Base-by-base conservation (phyloP, 1,139 yeast species). In the Hanseniaspora uvarum region DNA sequence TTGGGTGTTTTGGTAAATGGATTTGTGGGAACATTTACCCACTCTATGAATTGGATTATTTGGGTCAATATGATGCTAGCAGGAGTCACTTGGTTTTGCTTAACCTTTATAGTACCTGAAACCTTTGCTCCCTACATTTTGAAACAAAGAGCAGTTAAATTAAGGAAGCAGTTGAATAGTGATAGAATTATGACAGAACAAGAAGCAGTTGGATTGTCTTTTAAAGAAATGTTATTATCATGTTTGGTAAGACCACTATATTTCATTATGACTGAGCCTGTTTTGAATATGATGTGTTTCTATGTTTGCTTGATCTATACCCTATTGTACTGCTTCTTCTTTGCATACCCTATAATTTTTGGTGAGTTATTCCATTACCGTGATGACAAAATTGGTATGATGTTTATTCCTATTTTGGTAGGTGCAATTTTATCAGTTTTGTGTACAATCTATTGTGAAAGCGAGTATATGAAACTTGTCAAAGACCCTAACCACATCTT, bases 41-140 rank as follows among this genome's bases (percentile, higher is more conserved):
- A 75, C 16, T 74, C 88, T 62, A 75, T 79, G 62, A 88, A 83
- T 49, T 68, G 86, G 46, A 78, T 87, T 65, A 78, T 84, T 59
- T 87, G 96, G 95, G 89, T 86, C 56, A 87, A 87, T 63, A 79
- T 87, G 86, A 95, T 92, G 2, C 86, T 87, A 68, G 86, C 92
- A 1, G 96, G 95, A 57, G 78, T 79, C 1, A 80, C 83, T 79
- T 83, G 92, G 84, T 72, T 86, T 28, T 58, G 76, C 28, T 74
- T 82, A 30, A 67, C 79, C 16, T 60, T 74, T 21, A 76, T 87
- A 40, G 53, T 50, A n/a, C 96, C 95, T 10, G 96, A 88, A 71
- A 88, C 96, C 26, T 87, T 84, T 68, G 89, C 95, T 2, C 96
- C 96, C 4, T 87, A 82, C 6, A 86, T 87, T 56, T 73, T 87